Percentiles rank a stretch among this genome's conserved stretches.
These are phyloP conservation scores for Fusarium austroafricanum DNA, from an alignment of 2,329 filamentous ascomycete species.

Conservation along the genomic window DNA sequence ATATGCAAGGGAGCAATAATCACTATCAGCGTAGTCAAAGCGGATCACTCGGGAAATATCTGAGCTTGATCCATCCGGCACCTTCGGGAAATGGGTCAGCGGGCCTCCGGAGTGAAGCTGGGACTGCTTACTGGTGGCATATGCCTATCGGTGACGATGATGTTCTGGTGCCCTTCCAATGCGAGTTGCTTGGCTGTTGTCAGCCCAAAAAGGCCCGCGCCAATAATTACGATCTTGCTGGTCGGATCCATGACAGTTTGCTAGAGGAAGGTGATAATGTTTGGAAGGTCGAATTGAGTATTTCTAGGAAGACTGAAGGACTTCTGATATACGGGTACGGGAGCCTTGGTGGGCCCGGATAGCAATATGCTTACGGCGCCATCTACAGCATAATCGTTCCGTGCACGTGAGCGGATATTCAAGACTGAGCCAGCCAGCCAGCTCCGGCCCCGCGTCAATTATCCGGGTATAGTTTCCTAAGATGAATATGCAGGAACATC, in stretches of 20 bases:
- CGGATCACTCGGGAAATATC: slow-evolving; percentile 53
- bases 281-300: not conserved
- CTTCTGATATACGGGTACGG: not conserved
- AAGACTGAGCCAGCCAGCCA: not conserved
- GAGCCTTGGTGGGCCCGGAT: slow-evolving; percentile 5
- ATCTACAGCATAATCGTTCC: not conserved
- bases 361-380: not conserved
- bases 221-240: slow-evolving; percentile 45
- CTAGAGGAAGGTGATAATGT: not conserved
- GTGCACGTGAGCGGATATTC: slow-evolving; percentile 22
- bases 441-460: too few species aligned
- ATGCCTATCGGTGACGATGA: slow-evolving; percentile 51
- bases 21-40: slow-evolving; percentile 70
- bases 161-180: slow-evolving; percentile 46
- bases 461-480: too few species aligned
- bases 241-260: slow-evolving; percentile 22
- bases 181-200: slow-evolving; percentile 45
- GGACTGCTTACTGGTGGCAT: slow-evolving; percentile 45
- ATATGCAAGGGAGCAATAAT: slow-evolving; percentile 68
- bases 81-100: slow-evolving; percentile 9
- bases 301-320: not conserved
- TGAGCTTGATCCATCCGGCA: slow-evolving; percentile 50
- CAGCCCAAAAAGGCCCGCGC: slow-evolving; percentile 49
- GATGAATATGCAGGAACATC: too few species aligned
- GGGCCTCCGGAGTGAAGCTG: not conserved